phyloP scores from a whole-genome alignment of 2,329 filamentous ascomycete species.

The Xylariales sp. region DNA sequence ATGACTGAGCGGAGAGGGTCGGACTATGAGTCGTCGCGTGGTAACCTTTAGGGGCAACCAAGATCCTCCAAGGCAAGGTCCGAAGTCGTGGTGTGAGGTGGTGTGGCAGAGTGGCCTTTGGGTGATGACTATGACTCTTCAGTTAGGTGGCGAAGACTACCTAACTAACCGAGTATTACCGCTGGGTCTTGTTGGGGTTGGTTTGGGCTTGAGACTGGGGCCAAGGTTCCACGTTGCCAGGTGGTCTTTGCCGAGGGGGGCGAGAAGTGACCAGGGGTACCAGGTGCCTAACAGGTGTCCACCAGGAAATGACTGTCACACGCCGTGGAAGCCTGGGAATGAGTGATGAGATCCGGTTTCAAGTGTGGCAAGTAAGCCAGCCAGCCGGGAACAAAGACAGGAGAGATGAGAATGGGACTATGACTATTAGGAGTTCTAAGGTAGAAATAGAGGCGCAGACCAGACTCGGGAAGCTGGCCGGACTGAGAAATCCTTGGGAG shows the following conservation, averaged over 20 bases:
- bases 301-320: conserved; percentile 17
- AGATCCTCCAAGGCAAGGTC: conserved; percentile 11
- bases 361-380: conserved; percentile 25
- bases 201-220: conserved; percentile 14
- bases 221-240: conserved; percentile 12
- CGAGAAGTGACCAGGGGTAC: conserved; percentile 10
- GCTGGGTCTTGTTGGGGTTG: conserved; percentile 11
- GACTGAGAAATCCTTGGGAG: conserved; percentile 13
- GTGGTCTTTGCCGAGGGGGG: conserved; percentile 18
- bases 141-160: conserved; percentile 28
- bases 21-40: conserved; percentile 15
- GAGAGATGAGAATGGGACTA: conserved; percentile 17
- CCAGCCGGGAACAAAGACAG: conserved; percentile 14
- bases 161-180: conserved; percentile 22
- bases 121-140: conserved; percentile 27
- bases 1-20: conserved; percentile 12
- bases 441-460: conserved; percentile 7
- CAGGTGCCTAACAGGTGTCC: conserved; percentile 27
- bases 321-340: conserved; percentile 25
- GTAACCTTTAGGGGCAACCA: conserved; percentile 16
- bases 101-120: conserved; percentile 9
- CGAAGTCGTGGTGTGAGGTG: conserved; percentile 7
- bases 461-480: conserved; percentile 7
- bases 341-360: conserved; percentile 13
- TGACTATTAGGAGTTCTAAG: conserved; percentile 7